Evolutionary conservation across 1,284 basidiomycete species (phyloP), one percentile per base, ranked within the genome.

Genomic region (Irpex sp.): DNA sequence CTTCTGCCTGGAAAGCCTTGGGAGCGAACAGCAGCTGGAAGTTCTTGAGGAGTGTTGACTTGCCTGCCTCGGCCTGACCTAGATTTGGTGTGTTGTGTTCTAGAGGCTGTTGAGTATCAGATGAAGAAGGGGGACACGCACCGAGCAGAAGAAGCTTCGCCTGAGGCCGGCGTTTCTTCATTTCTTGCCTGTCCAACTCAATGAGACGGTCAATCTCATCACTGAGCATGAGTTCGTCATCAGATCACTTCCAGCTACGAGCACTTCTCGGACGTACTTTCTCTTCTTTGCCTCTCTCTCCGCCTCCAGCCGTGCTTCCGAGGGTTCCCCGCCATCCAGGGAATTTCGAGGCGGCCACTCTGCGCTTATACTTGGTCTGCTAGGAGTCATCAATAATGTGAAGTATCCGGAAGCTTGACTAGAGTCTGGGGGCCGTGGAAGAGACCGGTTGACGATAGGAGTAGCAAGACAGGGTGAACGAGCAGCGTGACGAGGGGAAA

Each of bases 31-130:
- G 78, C 15, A 87, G 75, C 66, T 87, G 84, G 67, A 88, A 85
- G 70, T 86, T 86, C 73, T 87, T 87, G 47, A 89, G 74, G 56
- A 87, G 78, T 0, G 87, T 88, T 0, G 85, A 87, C 69, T 89
- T 88, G 21, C 87, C 86, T 0, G 84, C 85, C 73, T 87, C 85
- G 26, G 86, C 83, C 72, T 87, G 86, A 58, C 87, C 86, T 87
- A 65, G n/a, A 35, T 36, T 17, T 1, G 43, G 13, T 19, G n/a
- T 33, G n/a, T 15, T 9, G 13, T 9, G 31, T 21, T 31, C 11
- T 33, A 31, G 53, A 8, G 53, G 26, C 31, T 11, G 11, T 21
- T 13, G 11, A 21, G 50, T 7, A 36, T 19, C 39, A 50, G 21
- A 55, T 63, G 26, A 21, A 21, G 31, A 33, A 33, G 31, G 17